Conservation (phyloP, 495 filamentous ascomycete genomes). For the Penicillium cataractarum region DNA sequence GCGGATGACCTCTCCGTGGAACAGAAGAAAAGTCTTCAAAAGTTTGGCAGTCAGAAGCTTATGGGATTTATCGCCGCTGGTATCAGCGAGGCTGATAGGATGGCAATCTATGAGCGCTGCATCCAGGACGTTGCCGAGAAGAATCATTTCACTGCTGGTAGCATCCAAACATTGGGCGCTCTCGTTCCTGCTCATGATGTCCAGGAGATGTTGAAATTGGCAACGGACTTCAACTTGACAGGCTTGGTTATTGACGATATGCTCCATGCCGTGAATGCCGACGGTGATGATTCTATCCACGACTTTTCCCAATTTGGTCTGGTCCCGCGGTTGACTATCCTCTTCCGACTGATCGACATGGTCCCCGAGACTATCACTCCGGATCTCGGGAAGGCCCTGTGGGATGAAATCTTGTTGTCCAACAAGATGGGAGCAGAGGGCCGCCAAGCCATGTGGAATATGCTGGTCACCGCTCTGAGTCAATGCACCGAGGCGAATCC, state of each 20-base stretch:
- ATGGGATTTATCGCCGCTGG: slow-evolving; percentile 54
- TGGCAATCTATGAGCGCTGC: slow-evolving; percentile 59
- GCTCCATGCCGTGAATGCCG: slow-evolving; percentile 46
- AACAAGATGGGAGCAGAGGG: slow-evolving; percentile 57
- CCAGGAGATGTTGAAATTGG: slow-evolving; percentile 54
- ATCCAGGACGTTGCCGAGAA: slow-evolving; percentile 60
- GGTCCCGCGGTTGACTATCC: slow-evolving; percentile 58
- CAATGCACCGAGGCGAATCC: slow-evolving; percentile 52
- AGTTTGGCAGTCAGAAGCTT: slow-evolving; percentile 62
- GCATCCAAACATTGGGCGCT: slow-evolving; percentile 68
- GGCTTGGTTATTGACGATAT: slow-evolving; percentile 56
- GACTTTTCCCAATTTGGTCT: slow-evolving; percentile 41
- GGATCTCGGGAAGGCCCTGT: slow-evolving; percentile 64
- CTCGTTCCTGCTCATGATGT: slow-evolving; percentile 52
- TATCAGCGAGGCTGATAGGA: slow-evolving; percentile 51
- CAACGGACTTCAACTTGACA: slow-evolving; percentile 57
- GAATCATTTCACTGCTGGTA: slow-evolving; percentile 64
- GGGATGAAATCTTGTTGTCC: slow-evolving; percentile 68
- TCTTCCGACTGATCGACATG: slow-evolving; percentile 59
- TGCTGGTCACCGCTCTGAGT: slow-evolving; percentile 57
- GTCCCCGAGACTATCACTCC: slow-evolving; percentile 62
- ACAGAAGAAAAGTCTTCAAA: slow-evolving; percentile 49
- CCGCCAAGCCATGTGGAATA: slow-evolving; percentile 66
- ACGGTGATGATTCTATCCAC: slow-evolving; percentile 41
- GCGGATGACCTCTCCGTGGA: slow-evolving; percentile 42